A percentile compares a stretch with the other conserved stretches of the same genome.
Evolutionary conservation across 2,329 filamentous ascomycete genomes (phyloP).

Genomic region (Stachybotrys chartarum): DNA sequence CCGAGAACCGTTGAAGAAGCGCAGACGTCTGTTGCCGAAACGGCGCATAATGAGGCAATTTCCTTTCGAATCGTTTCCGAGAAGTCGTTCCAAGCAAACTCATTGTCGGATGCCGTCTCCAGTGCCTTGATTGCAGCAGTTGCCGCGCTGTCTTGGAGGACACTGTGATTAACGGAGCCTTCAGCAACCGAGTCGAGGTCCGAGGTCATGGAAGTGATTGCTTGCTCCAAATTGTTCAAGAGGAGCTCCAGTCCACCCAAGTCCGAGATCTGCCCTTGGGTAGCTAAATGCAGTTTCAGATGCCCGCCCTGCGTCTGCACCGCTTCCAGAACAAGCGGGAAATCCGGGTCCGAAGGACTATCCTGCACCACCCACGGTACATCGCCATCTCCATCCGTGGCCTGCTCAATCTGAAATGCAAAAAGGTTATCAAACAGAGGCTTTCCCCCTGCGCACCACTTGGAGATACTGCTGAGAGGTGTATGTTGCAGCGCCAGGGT

Average conservation of each 20-base stretch:
- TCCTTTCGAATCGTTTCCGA: constrained; percentile 50
- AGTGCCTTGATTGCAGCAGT: not conserved
- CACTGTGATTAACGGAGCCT: not conserved
- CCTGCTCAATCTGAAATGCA: constrained; percentile 60
- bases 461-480: constrained; percentile 70
- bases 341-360: constrained; percentile 50
- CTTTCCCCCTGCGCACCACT: constrained; percentile 59
- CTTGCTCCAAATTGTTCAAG: constrained; percentile 30
- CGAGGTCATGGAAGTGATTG: constrained; percentile 5
- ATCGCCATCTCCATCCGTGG: constrained; percentile 14
- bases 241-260: constrained; percentile 14
- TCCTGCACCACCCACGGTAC: constrained; percentile 48
- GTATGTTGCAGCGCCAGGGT: constrained; percentile 65
- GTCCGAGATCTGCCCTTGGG: constrained; percentile 37
- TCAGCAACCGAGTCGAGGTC: constrained; percentile 7
- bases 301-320: constrained; percentile 40
- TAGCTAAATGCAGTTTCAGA: constrained; percentile 53
- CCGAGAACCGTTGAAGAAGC: constrained; percentile 64
- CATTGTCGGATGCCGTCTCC: not conserved
- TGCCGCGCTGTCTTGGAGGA: not conserved
- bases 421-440: constrained; percentile 75
- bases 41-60: constrained; percentile 54
- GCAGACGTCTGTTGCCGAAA: constrained; percentile 42
- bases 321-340: constrained; percentile 71
- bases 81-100: constrained; percentile 52